Conservation (phyloP, 805 yeast species). For the Wickerhamomyces sydowiorum region DNA sequence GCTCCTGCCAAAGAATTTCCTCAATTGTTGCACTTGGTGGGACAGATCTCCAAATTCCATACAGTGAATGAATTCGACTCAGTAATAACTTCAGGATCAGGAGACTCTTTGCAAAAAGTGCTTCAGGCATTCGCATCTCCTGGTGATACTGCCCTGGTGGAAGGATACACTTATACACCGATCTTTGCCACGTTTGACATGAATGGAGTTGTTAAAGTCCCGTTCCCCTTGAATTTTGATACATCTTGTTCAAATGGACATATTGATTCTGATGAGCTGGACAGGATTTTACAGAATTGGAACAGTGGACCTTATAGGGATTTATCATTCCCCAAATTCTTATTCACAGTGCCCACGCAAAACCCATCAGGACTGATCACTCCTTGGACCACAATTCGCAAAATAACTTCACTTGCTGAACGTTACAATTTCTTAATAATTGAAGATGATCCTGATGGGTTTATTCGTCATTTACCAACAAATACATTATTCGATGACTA, state of each 20-base stretch:
- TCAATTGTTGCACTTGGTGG: constrained; percentile 56
- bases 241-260: constrained; percentile 26
- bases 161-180: constrained; percentile 65
- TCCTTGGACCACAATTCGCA: constrained; percentile 37
- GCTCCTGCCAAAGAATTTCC: constrained; percentile 76
- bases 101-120: constrained; percentile 47
- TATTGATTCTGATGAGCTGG: constrained; percentile 45
- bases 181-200: constrained; percentile 37
- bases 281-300: constrained; percentile 40
- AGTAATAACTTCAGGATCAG: constrained; percentile 44
- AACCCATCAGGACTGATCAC: constrained; percentile 62
- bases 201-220: constrained; percentile 43
- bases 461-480: constrained; percentile 42
- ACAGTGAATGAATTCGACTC: constrained; percentile 42
- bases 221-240: constrained; percentile 37
- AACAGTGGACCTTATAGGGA: constrained; percentile 37
- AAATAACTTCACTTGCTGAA: constrained; percentile 46
- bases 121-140: constrained; percentile 41
- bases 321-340: constrained; percentile 41
- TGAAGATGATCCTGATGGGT: constrained; percentile 73
- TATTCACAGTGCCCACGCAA: constrained; percentile 63
- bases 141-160: constrained; percentile 53
- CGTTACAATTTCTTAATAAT: constrained; percentile 50
- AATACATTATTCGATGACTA: constrained; percentile 24
- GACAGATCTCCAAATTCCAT: constrained; percentile 36